Percentiles rank a stretch among this genome's conserved stretches.
Conservation (phyloP, 2,329 filamentous ascomycete genomes). For the Dactylonectria estremocensis region DNA sequence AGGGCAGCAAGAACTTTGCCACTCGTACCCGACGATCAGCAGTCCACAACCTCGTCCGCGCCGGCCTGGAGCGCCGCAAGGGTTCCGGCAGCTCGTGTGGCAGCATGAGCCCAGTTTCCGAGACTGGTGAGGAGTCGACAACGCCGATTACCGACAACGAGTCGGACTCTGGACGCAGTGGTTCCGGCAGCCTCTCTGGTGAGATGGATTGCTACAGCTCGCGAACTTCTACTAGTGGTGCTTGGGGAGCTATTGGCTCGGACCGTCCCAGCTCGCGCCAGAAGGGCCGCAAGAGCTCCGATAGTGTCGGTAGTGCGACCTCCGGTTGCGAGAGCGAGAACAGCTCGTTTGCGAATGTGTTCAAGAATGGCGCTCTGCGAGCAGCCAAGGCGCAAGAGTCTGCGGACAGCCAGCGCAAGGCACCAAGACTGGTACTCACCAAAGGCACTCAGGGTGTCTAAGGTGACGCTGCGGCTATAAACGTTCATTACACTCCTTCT, state of each 20-base stretch:
- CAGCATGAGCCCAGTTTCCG: conserved; percentile 91
- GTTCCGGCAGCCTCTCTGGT: conserved; percentile 85
- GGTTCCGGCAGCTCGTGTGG: conserved; percentile 79
- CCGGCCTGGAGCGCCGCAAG: conserved; percentile 89
- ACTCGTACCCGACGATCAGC: conserved; percentile 93
- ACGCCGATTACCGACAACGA: conserved; percentile 82
- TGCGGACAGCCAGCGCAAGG: conserved; percentile 79
- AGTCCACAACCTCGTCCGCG: conserved; percentile 91
- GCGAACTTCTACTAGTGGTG: conserved; percentile 81
- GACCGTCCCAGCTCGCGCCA: conserved; percentile 83
- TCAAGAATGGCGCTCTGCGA: conserved; percentile 71
- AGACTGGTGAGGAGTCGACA: conserved; percentile 78
- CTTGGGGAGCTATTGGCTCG: conserved; percentile 86
- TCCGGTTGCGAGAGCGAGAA: conserved; percentile 63
- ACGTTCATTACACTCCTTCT: conserved; percentile 44
- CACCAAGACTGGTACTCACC: conserved; percentile 88
- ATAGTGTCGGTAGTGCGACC: conserved; percentile 75
- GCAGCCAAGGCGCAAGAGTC: conserved; percentile 68
- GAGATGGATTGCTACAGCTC: conserved; percentile 80
- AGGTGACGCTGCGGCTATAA: conserved; percentile 43
- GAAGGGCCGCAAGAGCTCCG: conserved; percentile 74
- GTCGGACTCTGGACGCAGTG: conserved; percentile 79
- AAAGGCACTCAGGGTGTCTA: conserved; percentile 59
- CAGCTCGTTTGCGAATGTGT: conserved; percentile 76
- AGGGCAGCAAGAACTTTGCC: conserved; percentile 98